Evolutionary conservation across 1,284 basidiomycete species (phyloP).

Genomic region (Cutaneotrichosporon arboriforme): DNA sequence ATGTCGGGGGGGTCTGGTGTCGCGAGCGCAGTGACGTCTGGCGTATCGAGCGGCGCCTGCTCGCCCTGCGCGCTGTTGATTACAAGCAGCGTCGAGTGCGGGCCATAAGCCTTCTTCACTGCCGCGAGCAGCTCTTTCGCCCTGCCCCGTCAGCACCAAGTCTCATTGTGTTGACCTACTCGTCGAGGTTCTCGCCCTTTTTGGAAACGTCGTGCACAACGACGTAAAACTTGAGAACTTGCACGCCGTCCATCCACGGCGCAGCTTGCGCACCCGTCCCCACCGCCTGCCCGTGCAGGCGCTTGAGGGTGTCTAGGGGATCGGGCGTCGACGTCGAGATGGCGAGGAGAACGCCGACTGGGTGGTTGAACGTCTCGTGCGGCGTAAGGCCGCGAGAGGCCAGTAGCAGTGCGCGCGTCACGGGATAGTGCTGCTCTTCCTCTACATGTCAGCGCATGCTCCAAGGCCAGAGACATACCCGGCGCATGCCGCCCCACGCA

Average conservation of each 20-base stretch:
- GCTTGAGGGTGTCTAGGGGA: constrained; percentile 35
- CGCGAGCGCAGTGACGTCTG: constrained; percentile 26
- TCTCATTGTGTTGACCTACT: neutral
- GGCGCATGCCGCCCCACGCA: constrained; percentile 18
- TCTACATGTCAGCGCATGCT: constrained; percentile 18
- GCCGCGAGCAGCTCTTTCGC: constrained; percentile 37
- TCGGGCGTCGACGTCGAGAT: constrained; percentile 42
- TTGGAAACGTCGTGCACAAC: constrained; percentile 46
- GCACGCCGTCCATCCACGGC: constrained; percentile 43
- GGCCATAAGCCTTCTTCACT: constrained; percentile 46
- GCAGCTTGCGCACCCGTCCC: constrained; percentile 28
- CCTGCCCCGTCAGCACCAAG: constrained; percentile 16
- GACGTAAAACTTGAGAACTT: constrained; percentile 43
- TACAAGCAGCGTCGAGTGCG: constrained; percentile 45
- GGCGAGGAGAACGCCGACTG: constrained; percentile 44
- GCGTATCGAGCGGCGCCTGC: constrained; percentile 8
- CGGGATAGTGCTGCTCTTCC: constrained; percentile 43
- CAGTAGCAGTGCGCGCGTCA: constrained; percentile 43
- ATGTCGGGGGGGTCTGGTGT: constrained; percentile 19
- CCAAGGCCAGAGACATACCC: neutral
- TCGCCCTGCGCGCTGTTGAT: constrained; percentile 33
- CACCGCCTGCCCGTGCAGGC: constrained; percentile 31
- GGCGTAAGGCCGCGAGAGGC: constrained; percentile 39
- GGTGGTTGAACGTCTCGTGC: constrained; percentile 49
- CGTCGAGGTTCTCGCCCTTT: constrained; percentile 32